Evolutionary conservation across 257 asterid species (phyloP), one percentile per base, ranked within the genome.

Genomic region (Cynanchum wilfordii): DNA sequence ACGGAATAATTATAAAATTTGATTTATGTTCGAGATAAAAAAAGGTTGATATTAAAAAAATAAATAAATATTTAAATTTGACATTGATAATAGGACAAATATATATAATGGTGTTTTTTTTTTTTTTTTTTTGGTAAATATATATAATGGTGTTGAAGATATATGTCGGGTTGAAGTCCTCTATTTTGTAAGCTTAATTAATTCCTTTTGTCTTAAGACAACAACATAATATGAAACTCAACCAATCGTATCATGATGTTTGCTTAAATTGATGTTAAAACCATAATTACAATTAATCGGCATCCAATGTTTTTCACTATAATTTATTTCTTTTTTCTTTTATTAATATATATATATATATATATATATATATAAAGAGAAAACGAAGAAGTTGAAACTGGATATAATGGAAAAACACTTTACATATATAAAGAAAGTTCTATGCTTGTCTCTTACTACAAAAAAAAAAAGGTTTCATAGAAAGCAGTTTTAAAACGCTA

Each of bases 281-380:
- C 58, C 56, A 77, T 71, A 69, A 71, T 71, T 65, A 47, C 47
- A 49, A 71, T 38, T 51, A 20, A 47, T 66, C 8, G 66, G 66
- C 27, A 25, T 65, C 73, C 73, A 15, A 45, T 24, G 58, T 66
- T 29, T 52, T 60, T 38, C 33, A 70, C 60, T 69, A 45, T 12
- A 10, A 6, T 42, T 66, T 66, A 9, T 55, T 66, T 19, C 13
- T 47, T 47, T 47, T 47, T 10, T 49, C 1, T 49, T 49, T 12
- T 15, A 49, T 49, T 4, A 36, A 36, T 36, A 36, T 36, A 36
- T 36, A 36, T 36, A 36, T n/a, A n/a, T n/a, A n/a, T n/a, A n/a
- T n/a, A n/a, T n/a, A n/a, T 40, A 40, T 42, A 50, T 19, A 50
- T 50, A 19, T 3, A 50, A 5, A 15, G 19, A 50, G 6, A 4